Conservation (phyloP, 176 grass and related monocot genomes). For the Phoenix roebelenii region DNA sequence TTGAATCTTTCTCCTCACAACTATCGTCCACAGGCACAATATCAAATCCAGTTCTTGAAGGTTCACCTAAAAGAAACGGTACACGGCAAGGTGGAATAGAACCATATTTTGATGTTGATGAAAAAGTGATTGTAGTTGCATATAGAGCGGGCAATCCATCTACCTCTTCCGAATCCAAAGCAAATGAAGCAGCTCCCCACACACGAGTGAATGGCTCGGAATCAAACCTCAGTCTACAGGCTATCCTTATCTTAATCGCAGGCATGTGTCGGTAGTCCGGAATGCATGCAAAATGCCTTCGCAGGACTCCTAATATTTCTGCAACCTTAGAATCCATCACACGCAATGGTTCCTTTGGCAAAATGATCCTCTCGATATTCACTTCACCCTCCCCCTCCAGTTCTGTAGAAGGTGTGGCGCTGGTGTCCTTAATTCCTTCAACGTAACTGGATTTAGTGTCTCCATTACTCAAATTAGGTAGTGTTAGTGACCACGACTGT, state of each 20-base stretch:
- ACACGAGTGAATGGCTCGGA: slow-evolving; percentile 53
- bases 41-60: slow-evolving; percentile 36
- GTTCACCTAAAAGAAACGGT: slow-evolving; percentile 77
- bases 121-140: slow-evolving; percentile 58
- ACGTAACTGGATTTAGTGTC: slow-evolving; percentile 32
- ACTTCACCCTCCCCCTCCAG: slow-evolving; percentile 30
- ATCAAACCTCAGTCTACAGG: slow-evolving; percentile 69
- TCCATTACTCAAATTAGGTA: slow-evolving; percentile 48
- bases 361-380: slow-evolving; percentile 34
- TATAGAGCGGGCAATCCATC: slow-evolving; percentile 66
- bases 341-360: slow-evolving; percentile 38
- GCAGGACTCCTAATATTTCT: slow-evolving; percentile 57
- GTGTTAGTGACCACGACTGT: slow-evolving; percentile 62
- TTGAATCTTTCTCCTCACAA: slow-evolving; percentile 24
- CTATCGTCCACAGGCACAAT: slow-evolving; percentile 41
- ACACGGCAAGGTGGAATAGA: slow-evolving; percentile 63
- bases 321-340: slow-evolving; percentile 72
- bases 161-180: slow-evolving; percentile 34
- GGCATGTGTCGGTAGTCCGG: slow-evolving; percentile 58
- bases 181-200: slow-evolving; percentile 38
- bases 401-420: slow-evolving; percentile 18
- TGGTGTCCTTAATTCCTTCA: slow-evolving; percentile 49
- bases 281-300: slow-evolving; percentile 61
- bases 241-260: slow-evolving; percentile 82
- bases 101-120: slow-evolving; percentile 60